Conservation (phyloP, 2,329 filamentous ascomycete species). For the Thelonectria discophora region DNA sequence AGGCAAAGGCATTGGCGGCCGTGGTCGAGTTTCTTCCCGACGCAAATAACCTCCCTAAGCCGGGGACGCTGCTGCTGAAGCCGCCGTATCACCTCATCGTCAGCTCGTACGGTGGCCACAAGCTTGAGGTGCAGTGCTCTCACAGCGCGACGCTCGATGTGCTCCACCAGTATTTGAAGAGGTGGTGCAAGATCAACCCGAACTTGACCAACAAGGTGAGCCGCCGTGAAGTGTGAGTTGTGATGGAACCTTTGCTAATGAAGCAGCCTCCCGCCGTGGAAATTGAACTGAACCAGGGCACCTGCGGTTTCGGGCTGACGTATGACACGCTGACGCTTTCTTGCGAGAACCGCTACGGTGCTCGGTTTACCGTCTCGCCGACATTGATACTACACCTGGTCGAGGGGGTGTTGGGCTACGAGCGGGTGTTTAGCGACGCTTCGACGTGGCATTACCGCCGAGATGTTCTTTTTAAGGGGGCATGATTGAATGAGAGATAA, state of each 20-base stretch:
- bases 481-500: background rate
- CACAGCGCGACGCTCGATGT: constrained; percentile 57
- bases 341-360: constrained; percentile 46
- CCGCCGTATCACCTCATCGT: constrained; percentile 60
- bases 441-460: constrained; percentile 41
- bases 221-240: background rate
- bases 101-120: constrained; percentile 38
- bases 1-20: background rate
- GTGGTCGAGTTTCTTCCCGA: constrained; percentile 51
- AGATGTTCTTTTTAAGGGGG: constrained; percentile 27
- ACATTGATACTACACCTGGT: constrained; percentile 57
- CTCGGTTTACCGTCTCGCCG: constrained; percentile 49
- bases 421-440: constrained; percentile 34
- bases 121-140: constrained; percentile 56
- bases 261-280: constrained; percentile 53
- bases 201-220: constrained; percentile 48
- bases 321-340: constrained; percentile 55
- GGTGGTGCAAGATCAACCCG: constrained; percentile 57
- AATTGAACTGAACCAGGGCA: constrained; percentile 54
- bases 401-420: constrained; percentile 58
- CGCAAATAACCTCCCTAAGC: constrained; percentile 52
- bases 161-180: constrained; percentile 56
- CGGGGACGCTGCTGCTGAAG: constrained; percentile 56
- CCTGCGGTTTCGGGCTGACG: constrained; percentile 55
- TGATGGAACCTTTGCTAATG: background rate